phyloP scores from a whole-genome alignment of 768 basidiomycete species.

The Lactarius indigo region DNA sequence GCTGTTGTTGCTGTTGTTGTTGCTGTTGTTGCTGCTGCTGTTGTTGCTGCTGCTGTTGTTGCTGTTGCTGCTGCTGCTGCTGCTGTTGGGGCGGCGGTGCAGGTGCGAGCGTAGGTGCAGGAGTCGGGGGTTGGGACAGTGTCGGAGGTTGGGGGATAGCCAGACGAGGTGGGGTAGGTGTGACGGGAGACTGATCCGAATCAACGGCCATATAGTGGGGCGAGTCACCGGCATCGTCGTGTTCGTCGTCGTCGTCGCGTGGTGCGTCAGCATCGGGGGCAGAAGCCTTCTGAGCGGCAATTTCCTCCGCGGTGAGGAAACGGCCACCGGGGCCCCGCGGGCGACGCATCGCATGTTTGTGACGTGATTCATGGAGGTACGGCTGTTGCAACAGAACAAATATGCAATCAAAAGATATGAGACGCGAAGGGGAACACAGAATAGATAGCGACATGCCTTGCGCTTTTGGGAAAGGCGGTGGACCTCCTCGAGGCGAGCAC shows the following conservation, averaged over 20 bases:
- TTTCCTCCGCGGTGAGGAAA: constrained; percentile 95
- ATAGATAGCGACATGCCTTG: constrained; percentile 54
- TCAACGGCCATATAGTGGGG: constrained; percentile 17
- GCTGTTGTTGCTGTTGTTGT: neutral
- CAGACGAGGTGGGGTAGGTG: constrained; percentile 9
- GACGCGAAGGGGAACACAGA: neutral
- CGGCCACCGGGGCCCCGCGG: constrained; percentile 96
- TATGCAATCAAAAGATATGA: constrained; percentile 12
- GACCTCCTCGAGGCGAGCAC: constrained; percentile 90
- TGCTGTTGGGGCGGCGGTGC: constrained; percentile 17
- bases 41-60: neutral
- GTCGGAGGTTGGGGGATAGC: constrained; percentile 2
- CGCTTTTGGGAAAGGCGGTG: constrained; percentile 89
- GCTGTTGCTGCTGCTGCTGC: neutral
- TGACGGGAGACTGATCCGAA: constrained; percentile 11
- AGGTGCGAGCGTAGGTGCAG: constrained; percentile 17
- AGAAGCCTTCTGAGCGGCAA: constrained; percentile 69
- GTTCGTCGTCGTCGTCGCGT: constrained; percentile 43
- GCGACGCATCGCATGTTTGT: constrained; percentile 96
- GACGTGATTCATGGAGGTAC: constrained; percentile 96
- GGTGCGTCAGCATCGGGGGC: constrained; percentile 35
- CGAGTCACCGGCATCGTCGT: constrained; percentile 38
- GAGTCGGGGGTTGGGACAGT: constrained; percentile 9
- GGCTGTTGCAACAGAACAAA: constrained; percentile 49
- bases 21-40: neutral